Percentiles rank a stretch among this genome's conserved stretches.
These are phyloP conservation scores for Parastagonospora avenae DNA, from an alignment of 2,329 filamentous ascomycete genomes.

Conservation along the genomic window DNA sequence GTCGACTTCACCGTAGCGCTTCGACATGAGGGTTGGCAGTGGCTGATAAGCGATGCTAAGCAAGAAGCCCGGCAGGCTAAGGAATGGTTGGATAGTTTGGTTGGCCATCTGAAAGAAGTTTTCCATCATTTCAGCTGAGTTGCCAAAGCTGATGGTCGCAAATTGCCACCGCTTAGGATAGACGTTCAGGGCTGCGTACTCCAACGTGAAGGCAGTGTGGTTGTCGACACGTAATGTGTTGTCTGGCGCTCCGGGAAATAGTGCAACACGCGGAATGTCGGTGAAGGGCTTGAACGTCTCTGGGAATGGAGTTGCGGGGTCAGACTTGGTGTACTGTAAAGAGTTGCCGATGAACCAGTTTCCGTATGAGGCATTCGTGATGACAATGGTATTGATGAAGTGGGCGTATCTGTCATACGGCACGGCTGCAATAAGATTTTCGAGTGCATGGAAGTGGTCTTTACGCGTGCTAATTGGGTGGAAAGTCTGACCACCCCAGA, in stretches of 20 bases:
- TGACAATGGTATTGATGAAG: constrained; percentile 1
- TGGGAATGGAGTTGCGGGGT: neutral
- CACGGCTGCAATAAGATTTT: neutral
- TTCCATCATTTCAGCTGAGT: constrained; percentile 4
- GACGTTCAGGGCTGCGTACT: neutral
- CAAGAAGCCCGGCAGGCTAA: neutral
- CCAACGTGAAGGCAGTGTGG: neutral
- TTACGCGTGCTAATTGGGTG: constrained; percentile 1
- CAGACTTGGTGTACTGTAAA: constrained; percentile 1
- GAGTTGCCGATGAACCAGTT: constrained; percentile 3
- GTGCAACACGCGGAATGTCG: neutral
- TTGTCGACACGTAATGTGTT: constrained; percentile 2
- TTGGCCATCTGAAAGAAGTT: constrained; percentile 3
- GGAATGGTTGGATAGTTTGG: neutral
- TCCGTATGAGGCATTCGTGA: neutral
- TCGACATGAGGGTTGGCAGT: constrained; percentile 1
- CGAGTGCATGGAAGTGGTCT: constrained; percentile 1
- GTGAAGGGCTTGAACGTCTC: constrained; percentile 3
- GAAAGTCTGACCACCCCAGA: constrained; percentile 38
- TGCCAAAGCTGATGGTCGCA: constrained; percentile 1
- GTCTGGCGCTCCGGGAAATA: constrained; percentile 1
- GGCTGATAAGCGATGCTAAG: constrained; percentile 1
- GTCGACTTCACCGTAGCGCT: constrained; percentile 1
- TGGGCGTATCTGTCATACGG: constrained; percentile 1
- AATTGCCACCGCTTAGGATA: constrained; percentile 5